Evolutionary conservation across 495 filamentous ascomycete species (phyloP), one percentile per base, ranked within the genome.

Genomic region (Bathelium albidoporum): DNA sequence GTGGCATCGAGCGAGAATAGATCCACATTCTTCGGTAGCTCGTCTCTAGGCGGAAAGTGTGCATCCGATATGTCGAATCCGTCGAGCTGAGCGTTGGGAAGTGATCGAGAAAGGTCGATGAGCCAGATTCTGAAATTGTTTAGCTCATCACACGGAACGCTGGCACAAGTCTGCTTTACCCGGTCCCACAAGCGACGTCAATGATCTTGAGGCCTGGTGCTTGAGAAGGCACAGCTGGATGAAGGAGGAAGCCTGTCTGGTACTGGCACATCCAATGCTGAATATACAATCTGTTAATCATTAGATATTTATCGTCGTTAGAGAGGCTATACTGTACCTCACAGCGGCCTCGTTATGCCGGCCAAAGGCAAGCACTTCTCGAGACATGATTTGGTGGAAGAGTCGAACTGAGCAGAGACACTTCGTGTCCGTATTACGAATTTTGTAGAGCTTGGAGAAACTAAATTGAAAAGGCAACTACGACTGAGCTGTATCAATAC

Each of bases 181-280:
- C 44, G 14, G 44, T 49, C 18, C 44, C 44, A 20, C 44, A 49
- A 49, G 44, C 44, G 20, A 49, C 44, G 20, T 22, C 44, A 10
- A 49, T 16, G 44, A 49, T 49, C 44, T 49, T 49, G 11, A 49
- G 20, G 20, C 20, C 44, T 49, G 14, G 44, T 22, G 14, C 5
- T 20, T 49, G 5, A 14, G 44, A 16, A n/a, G 44, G 18, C 5
- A 49, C 5, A 12, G 44, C 9, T 10, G 64, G 64, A 32, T 66
- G 64, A 4, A 66, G 32, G 14, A 44, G 16, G 32, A 62, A 66
- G 28, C 49, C 64, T n/a, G 59, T 45, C 32, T 62, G 64, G 26
- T 62, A 44, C 22, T 58, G 59, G 24, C 22, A 66, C 32, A 66
- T 66, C 64, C 64, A 66, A 43, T 66, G 65, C 39, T 66, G 65